Evolutionary conservation across 176 grass and related monocot genomes (phyloP).

Genomic region (maize (Zea mays)): DNA sequence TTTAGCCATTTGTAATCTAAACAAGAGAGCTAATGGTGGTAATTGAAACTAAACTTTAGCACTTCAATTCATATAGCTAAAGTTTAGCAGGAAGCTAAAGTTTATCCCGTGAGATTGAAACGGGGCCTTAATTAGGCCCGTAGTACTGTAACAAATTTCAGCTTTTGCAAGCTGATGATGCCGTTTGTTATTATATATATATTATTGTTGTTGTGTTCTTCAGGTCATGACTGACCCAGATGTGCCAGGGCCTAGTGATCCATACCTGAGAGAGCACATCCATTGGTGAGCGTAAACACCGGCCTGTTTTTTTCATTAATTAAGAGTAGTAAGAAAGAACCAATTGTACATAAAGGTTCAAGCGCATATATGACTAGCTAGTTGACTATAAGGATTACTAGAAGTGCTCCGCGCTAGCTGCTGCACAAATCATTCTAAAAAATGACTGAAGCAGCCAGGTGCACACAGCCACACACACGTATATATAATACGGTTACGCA

Average conservation of each 20-base stretch:
- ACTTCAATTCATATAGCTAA: too few relatives aligned
- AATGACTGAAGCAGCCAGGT: not conserved
- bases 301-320: not conserved
- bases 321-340: not conserved
- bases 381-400: not conserved
- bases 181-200: too few relatives aligned
- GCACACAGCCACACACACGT: not conserved
- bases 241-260: slow-evolving; percentile 93
- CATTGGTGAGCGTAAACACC: slow-evolving; percentile 57
- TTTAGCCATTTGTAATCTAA: too few relatives aligned
- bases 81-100: too few relatives aligned
- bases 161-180: not conserved
- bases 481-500: slow-evolving; percentile 9
- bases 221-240: slow-evolving; percentile 96
- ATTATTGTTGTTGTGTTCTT: slow-evolving; percentile 40
- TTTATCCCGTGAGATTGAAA: too few relatives aligned
- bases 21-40: too few relatives aligned
- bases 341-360: not conserved
- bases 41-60: too few relatives aligned
- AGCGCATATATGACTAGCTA: not conserved
- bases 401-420: too few relatives aligned
- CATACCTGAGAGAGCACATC: slow-evolving; percentile 84
- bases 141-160: not conserved
- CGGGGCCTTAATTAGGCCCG: not conserved
- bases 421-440: not conserved